Conservation (phyloP, 805 yeast species). For the Lipomyces spencermartinsiae region DNA sequence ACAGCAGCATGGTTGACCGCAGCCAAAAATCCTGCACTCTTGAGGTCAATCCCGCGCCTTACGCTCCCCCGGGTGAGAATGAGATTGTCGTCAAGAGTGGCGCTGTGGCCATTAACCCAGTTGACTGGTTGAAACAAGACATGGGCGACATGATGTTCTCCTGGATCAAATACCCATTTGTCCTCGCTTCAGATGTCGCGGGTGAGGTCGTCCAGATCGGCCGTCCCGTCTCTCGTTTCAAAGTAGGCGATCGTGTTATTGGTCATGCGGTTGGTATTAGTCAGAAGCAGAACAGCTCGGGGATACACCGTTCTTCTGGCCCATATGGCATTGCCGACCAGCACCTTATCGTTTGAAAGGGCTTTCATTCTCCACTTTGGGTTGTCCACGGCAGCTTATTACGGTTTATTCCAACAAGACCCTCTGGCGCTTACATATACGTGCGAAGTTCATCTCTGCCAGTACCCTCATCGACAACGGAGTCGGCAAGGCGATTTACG, state of each 20-base stretch:
- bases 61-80: conserved; percentile 11
- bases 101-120: conserved; percentile 42
- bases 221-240: conserved; percentile 31
- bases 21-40: conserved; percentile 6
- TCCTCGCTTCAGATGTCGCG: conserved; percentile 41
- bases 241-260: conserved; percentile 42
- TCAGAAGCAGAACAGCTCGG: no score
- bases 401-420: no score
- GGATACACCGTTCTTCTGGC: no score
- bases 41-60: conserved; percentile 20
- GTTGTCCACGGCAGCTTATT: no score
- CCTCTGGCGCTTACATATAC: no score
- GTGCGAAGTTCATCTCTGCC: no score
- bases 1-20: conserved; percentile 9
- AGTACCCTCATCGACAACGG: no score
- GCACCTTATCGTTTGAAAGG: no score
- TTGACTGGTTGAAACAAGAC: conserved; percentile 36
- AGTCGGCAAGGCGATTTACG: no score
- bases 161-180: conserved; percentile 26
- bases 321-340: no score
- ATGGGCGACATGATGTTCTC: conserved; percentile 4
- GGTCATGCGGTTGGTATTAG: no score
- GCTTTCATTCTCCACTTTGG: no score
- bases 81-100: conserved; percentile 38
- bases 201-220: conserved; percentile 43